Conservation (phyloP, 495 filamentous ascomycete species). For the Podospora anserina region DNA sequence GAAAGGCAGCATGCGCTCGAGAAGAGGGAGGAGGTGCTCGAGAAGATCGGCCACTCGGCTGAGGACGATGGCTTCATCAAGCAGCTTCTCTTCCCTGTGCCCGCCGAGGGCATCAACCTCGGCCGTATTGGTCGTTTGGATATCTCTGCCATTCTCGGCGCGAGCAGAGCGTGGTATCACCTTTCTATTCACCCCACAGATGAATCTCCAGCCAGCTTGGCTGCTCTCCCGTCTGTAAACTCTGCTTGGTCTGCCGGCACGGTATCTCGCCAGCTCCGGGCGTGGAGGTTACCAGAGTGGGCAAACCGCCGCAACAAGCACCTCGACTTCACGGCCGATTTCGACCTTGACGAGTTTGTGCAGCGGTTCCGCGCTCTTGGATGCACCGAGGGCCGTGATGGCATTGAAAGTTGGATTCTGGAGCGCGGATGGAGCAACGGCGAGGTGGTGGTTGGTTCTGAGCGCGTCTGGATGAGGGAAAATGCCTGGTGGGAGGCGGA, state of each 20-base stretch:
- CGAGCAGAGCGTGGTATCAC: conserved; percentile 94
- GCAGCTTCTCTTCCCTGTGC: conserved; percentile 74
- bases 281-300: conserved; percentile 94
- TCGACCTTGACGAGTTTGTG: conserved; percentile 89
- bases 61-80: conserved; percentile 82
- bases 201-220: conserved; percentile 68
- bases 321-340: conserved; percentile 96
- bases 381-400: conserved; percentile 85
- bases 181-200: conserved; percentile 89
- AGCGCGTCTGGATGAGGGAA: conserved; percentile 94
- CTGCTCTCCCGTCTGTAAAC: conserved; percentile 55
- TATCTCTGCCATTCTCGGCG: conserved; percentile 62
- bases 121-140: conserved; percentile 74
- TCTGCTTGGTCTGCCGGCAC: conserved; percentile 86
- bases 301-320: conserved; percentile 86
- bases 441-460: conserved; percentile 83
- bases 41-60: conserved; percentile 78
- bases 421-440: conserved; percentile 98
- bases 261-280: conserved; percentile 85
- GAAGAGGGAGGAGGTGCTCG: conserved; percentile 73
- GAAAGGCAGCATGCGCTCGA: conserved; percentile 78
- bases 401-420: conserved; percentile 91
- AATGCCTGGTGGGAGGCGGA: conserved; percentile 97
- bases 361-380: conserved; percentile 77
- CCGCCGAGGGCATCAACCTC: conserved; percentile 69